These are phyloP conservation scores for Pyrus betulifolia DNA, from an alignment of 306 rosid genomes.

Conservation along the genomic window DNA sequence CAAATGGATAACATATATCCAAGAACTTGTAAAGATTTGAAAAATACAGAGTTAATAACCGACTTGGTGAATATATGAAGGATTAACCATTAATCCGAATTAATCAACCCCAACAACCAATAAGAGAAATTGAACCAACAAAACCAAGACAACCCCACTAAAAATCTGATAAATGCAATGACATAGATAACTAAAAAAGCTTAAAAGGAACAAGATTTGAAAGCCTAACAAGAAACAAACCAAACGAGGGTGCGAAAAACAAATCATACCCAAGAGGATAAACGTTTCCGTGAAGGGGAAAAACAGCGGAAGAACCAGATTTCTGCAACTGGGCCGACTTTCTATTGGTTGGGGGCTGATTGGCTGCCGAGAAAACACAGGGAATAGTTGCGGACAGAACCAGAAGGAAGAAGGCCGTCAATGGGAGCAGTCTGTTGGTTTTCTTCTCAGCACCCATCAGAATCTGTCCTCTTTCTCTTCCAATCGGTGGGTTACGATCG, in stretches of 20 bases:
- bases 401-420: conserved; percentile 15
- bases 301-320: conserved; percentile 24
- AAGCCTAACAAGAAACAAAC: background rate
- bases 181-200: background rate
- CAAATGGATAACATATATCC: too few relatives aligned
- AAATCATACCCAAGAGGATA: conserved; percentile 70
- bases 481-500: background rate
- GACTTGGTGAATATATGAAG: background rate
- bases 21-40: background rate
- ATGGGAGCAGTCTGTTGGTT: conserved; percentile 5
- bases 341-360: conserved; percentile 9
- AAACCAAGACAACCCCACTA: background rate
- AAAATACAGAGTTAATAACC: background rate
- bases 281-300: conserved; percentile 55
- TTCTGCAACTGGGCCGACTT: background rate
- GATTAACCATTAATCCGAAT: background rate
- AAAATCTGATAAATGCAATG: background rate
- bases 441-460: background rate
- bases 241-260: background rate
- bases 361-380: conserved; percentile 27
- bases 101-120: background rate
- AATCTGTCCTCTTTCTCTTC: background rate
- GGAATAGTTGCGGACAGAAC: conserved; percentile 24
- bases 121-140: background rate
- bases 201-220: background rate